Base-by-base conservation (phyloP, 2,329 filamentous ascomycete genomes). In the Paramyrothecium sp. region DNA sequence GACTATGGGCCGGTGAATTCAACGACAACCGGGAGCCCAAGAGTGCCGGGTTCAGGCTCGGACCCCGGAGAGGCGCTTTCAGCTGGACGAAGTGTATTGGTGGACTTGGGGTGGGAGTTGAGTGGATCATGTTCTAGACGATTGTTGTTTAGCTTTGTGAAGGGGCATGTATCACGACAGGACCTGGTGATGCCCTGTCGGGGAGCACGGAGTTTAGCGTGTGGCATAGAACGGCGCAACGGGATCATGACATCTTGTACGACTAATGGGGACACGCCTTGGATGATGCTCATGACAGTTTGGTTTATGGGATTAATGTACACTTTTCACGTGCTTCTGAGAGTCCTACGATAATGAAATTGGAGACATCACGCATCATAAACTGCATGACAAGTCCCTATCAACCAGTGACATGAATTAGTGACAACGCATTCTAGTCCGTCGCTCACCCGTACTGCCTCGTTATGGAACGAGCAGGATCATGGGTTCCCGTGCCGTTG, bases 1-100 rank as follows among this genome's bases (percentile, higher is more conserved):
- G 88, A 66, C 83, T 96, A 17, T 97, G 94, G 93, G 79, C 80
- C 13, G 82, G 81, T 53, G 82, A 86, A 53, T 73, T 69, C 63
- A 67, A 73, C 57, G 74, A 75, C 48, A 44, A 12, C 38, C 72
- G 75, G 26, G 71, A 74, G 54, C 65, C 67, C 51, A 62, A 68
- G 20, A 72, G 67, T 53, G 68, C 71, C 20, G 70, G 65, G 21
- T 60, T 66, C 19, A 66, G 58, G 65, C 66, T 75, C 53, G 72
- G 71, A 51, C 70, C 69, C 56, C 72, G 75, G 56, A 73, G 78
- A 53, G 80, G 81, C 47, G 81, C 82, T 8, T 85, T 86, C 67
- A 81, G 80, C 72, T 86, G 83, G 83, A 78, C 81, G 3, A 80
- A 75, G 64, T 84, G 79, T 67, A 83, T 86, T 59, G 81, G 81